These are phyloP conservation scores for Scytalidium sp. DNA, from an alignment of 2,329 filamentous ascomycete genomes.

Conservation along the genomic window DNA sequence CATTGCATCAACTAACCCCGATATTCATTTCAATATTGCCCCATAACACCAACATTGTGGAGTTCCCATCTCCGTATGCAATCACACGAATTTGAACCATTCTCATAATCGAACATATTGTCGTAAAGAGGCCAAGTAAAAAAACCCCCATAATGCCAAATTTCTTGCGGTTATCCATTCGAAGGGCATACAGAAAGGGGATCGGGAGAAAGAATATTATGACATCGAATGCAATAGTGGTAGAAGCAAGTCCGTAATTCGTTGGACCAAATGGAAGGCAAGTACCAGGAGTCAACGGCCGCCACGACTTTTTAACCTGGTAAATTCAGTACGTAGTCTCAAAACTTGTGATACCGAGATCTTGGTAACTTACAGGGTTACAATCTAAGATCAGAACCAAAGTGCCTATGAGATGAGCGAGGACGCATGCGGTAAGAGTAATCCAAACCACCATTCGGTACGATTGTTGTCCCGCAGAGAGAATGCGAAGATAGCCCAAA, in stretches of 20 bases:
- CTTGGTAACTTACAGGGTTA: no score
- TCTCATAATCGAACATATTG: conserved; percentile 49
- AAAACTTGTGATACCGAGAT: no score
- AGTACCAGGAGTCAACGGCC: conserved; percentile 20
- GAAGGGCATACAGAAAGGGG: conserved; percentile 30
- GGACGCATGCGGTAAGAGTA: conserved; percentile 34
- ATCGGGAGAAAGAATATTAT: conserved; percentile 33
- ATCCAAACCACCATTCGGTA: conserved; percentile 45
- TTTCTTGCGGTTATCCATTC: conserved; percentile 31
- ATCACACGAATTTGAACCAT: conserved; percentile 49
- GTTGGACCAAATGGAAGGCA: conserved; percentile 32
- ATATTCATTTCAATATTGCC: conserved; percentile 56
- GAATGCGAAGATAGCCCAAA: conserved; percentile 51
- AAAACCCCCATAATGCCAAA: conserved; percentile 38
- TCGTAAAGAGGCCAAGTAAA: conserved; percentile 51
- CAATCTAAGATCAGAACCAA: conserved; percentile 32
- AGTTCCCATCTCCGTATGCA: conserved; percentile 48
- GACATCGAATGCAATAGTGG: conserved; percentile 33
- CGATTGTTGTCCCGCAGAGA: conserved; percentile 41
- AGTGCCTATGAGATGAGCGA: conserved; percentile 44
- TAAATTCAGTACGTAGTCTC: no score
- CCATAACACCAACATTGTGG: conserved; percentile 54
- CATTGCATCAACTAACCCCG: conserved; percentile 38
- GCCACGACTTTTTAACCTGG: conserved; percentile 27
- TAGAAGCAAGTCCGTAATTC: conserved; percentile 32